Conservation (phyloP, 2,329 filamentous ascomycete species). For the Ophiocordyceps camponoti-leonardi region DNA sequence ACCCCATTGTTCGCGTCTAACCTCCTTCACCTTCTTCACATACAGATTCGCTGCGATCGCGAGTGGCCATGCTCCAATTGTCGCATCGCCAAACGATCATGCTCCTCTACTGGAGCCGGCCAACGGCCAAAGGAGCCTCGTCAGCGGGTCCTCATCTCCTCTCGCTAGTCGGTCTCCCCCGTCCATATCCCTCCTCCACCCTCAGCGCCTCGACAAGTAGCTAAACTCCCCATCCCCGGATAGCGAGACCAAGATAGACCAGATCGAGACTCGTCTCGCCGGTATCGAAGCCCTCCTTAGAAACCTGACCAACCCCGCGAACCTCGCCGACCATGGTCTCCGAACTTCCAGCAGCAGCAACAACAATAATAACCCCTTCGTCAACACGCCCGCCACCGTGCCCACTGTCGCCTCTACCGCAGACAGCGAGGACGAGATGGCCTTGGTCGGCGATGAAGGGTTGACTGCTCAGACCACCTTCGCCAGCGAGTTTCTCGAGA, state of each 20-base stretch:
- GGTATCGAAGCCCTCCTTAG: conserved; percentile 26
- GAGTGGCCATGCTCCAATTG: conserved; percentile 41
- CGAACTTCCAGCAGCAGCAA: not conserved
- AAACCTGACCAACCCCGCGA: conserved; percentile 14
- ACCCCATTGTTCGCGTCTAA: too few relatives aligned
- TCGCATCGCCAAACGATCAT: conserved; percentile 31
- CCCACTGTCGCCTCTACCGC: conserved; percentile 13
- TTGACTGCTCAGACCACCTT: conserved; percentile 34
- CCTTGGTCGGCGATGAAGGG: conserved; percentile 29
- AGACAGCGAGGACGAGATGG: conserved; percentile 20
- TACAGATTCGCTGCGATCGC: conserved; percentile 40
- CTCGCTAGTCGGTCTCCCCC: conserved; percentile 34
- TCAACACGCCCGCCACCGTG: conserved; percentile 9
- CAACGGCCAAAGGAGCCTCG: conserved; percentile 37
- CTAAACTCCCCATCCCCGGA: not conserved
- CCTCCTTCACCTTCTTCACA: not conserved
- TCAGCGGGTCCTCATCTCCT: conserved; percentile 40
- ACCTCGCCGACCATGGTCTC: conserved; percentile 5
- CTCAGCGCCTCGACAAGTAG: not conserved
- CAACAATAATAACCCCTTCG: conserved; percentile 3
- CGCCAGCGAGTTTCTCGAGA: conserved; percentile 35
- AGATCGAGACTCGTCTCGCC: conserved; percentile 25
- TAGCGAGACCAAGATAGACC: conserved; percentile 36
- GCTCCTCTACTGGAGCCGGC: conserved; percentile 35
- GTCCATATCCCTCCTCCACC: not conserved